phyloP scores from a whole-genome alignment of 495 filamentous ascomycete species.

The Penicillium silybi region DNA sequence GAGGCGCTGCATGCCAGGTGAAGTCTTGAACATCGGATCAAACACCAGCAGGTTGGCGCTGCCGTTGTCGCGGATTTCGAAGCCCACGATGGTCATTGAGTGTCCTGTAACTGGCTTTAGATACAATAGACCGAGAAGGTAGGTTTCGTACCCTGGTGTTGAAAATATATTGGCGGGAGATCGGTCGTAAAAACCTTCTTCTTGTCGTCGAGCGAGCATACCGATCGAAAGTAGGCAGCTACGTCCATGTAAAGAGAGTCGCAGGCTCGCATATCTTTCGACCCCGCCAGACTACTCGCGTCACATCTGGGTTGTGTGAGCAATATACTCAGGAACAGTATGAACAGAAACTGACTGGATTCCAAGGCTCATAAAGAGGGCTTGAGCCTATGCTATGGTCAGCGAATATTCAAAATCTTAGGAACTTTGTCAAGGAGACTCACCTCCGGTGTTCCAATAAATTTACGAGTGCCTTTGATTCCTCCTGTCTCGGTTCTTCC shows the following conservation, averaged over 20 bases:
- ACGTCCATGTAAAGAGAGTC: constrained; percentile 60
- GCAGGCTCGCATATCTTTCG: constrained; percentile 43
- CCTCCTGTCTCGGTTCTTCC: constrained; percentile 83
- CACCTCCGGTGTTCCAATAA: constrained; percentile 93
- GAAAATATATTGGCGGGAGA: constrained; percentile 84
- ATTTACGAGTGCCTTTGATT: constrained; percentile 84
- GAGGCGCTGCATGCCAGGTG: constrained; percentile 55
- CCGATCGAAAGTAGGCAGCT: constrained; percentile 67
- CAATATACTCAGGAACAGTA: neutral
- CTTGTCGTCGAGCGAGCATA: constrained; percentile 27
- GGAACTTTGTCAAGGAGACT: constrained; percentile 1
- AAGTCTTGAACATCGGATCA: constrained; percentile 80
- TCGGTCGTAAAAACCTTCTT: constrained; percentile 62
- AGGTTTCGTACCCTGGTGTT: constrained; percentile 60
- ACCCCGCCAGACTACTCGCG: constrained; percentile 45
- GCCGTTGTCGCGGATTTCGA: constrained; percentile 67
- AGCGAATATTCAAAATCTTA: constrained; percentile 1
- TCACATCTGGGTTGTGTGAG: constrained; percentile 40
- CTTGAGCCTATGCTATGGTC: constrained; percentile 60
- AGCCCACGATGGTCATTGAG: constrained; percentile 86
- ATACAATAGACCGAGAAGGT: neutral
- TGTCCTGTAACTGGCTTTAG: constrained; percentile 54
- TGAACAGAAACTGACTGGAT: constrained; percentile 53
- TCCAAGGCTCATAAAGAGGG: constrained; percentile 64
- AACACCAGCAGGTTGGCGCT: constrained; percentile 74